These are phyloP conservation scores for Polytrichum formosum DNA, from an alignment of 225 moss, liverwort and hornwort genomes.

Conservation along the genomic window DNA sequence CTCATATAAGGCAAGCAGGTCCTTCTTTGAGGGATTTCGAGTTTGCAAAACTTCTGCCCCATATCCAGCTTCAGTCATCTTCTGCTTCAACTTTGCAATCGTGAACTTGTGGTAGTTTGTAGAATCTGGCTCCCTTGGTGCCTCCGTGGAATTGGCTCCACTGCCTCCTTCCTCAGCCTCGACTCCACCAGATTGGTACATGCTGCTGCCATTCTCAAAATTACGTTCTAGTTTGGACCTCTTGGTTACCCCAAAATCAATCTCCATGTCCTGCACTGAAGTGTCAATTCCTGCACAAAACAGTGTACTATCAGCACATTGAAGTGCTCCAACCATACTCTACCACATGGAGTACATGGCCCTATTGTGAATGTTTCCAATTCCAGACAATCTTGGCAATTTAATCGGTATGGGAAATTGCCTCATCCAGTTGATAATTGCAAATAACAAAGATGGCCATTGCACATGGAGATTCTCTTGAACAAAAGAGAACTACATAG, in stretches of 20 bases:
- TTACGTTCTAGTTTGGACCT: constrained; percentile 44
- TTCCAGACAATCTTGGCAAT: too few relatives aligned
- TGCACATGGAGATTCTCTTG: too few relatives aligned
- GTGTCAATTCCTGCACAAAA: constrained; percentile 44
- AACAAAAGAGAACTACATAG: too few relatives aligned
- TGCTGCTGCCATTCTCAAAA: constrained; percentile 62
- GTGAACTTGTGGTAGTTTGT: constrained; percentile 68
- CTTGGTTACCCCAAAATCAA: constrained; percentile 50
- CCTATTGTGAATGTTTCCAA: too few relatives aligned
- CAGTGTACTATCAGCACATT: too few relatives aligned
- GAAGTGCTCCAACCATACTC: too few relatives aligned
- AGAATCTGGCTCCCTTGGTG: constrained; percentile 15
- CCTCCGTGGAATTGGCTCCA: constrained; percentile 28
- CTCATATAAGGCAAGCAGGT: constrained; percentile 69
- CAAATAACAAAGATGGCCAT: too few relatives aligned
- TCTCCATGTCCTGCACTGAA: constrained; percentile 69
- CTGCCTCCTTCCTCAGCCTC: constrained; percentile 47
- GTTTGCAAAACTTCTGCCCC: constrained; percentile 66
- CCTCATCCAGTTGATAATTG: too few relatives aligned
- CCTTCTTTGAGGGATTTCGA: constrained; percentile 68
- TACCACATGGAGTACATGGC: too few relatives aligned
- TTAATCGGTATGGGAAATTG: too few relatives aligned
- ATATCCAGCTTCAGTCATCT: constrained; percentile 71
- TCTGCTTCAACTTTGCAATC: constrained; percentile 70
- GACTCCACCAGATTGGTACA: constrained; percentile 43